Base-by-base conservation (phyloP, 306 rosid species). In the Rosa chinensis region DNA sequence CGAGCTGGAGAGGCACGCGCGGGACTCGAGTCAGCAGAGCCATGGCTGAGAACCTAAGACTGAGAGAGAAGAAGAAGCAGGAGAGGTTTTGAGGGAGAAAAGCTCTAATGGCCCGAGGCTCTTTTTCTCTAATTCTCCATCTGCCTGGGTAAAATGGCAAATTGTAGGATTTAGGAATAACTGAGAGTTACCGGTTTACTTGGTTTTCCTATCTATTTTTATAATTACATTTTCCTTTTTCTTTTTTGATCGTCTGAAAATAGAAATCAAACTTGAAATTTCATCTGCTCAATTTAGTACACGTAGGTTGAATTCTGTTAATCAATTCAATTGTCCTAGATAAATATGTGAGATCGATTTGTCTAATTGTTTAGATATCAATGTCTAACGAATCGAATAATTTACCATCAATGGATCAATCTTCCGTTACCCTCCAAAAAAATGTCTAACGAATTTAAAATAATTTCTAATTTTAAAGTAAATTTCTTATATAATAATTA, bases 21-120 rank as follows among this genome's bases (percentile, higher is more conserved):
- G 94, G 61, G 66, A 90, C 75, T 83, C 93, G 88, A 73, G 85
- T 79, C 73, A 89, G 73, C 66, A 89, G 85, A 78, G 98, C 92
- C 97, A 90, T 90, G 74, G 73, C 75, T 6, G 50, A 28, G 37
- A 32, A 3, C 37, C 37, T 32, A 28, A 21, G 47, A 75, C 32
- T 25, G 28, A 32, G 37, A 32, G 37, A 32, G 37, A 32, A 32
- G 20, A 44, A 48, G n/a, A 39, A 28, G 13, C 23, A 35, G 21
- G 11, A 28, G 47, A 58, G 71, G 42, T 42, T 42, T 32, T 13
- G n/a, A 39, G 6, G 64, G 5, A n/a, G 62, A 13, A 32, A 32
- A 18, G 64, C 64, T 35, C 28, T 32, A 73, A 73, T 55, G 20
- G 37, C 78, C 77, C 4, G 39, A 37, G 21, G n/a, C 37, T 39